phyloP scores from a whole-genome alignment of 345 rosid genomes.

The Garcia nutans region DNA sequence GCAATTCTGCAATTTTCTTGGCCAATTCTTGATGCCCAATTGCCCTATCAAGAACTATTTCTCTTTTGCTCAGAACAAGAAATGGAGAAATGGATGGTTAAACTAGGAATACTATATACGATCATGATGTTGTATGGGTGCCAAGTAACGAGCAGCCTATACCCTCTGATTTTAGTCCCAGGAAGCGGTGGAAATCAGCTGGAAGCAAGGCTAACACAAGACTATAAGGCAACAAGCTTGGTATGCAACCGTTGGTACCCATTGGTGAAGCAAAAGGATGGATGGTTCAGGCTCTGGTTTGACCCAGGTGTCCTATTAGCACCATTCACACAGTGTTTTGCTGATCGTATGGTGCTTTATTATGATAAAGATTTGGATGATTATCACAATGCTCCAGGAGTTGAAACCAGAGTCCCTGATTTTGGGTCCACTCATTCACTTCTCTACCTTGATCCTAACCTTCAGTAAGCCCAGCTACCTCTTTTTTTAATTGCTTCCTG shows the following conservation, averaged over 20 bases:
- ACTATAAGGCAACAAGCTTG: conserved; percentile 50
- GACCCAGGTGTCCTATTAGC: conserved; percentile 61
- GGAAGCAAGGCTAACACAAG: conserved; percentile 61
- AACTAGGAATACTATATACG: conserved; percentile 1
- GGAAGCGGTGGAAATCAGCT: conserved; percentile 90
- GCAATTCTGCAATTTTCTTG: not conserved
- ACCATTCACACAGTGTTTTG: conserved; percentile 72
- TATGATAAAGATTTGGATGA: conserved; percentile 64
- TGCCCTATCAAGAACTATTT: not conserved
- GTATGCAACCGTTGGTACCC: conserved; percentile 63
- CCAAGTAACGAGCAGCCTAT: conserved; percentile 42
- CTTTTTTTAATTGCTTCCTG: not conserved
- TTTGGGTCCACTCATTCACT: conserved; percentile 79
- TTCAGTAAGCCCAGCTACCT: conserved; percentile 44
- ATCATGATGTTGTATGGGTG: conserved; percentile 36
- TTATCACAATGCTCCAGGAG: conserved; percentile 67
- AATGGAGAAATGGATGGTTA: conserved; percentile 22
- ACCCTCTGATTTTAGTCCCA: conserved; percentile 73
- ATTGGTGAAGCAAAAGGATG: conserved; percentile 42
- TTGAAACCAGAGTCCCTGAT: conserved; percentile 57
- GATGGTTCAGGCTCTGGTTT: conserved; percentile 92
- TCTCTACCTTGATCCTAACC: conserved; percentile 62
- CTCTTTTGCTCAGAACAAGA: not conserved
- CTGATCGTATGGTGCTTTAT: conserved; percentile 67
- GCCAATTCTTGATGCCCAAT: not conserved